Evolutionary conservation across 2,329 filamentous ascomycete genomes (phyloP).

Genomic region (Exserohilum rostratum): DNA sequence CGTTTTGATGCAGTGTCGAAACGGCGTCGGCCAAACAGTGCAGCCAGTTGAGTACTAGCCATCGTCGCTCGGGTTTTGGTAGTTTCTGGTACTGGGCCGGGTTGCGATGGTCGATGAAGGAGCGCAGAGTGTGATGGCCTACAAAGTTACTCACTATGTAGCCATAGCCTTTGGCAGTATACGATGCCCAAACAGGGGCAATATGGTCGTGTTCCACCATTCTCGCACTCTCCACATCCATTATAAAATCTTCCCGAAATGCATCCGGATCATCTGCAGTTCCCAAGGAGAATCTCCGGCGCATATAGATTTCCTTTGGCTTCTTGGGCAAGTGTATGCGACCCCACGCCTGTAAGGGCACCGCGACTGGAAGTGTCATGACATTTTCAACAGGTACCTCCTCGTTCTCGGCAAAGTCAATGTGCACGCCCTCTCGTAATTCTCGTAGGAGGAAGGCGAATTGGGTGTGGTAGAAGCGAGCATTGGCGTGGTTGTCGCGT

Average conservation of each 20-base stretch:
- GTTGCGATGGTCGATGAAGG: slow-evolving; percentile 67
- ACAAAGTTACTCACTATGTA: slow-evolving; percentile 72
- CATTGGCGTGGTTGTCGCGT: slow-evolving; percentile 68
- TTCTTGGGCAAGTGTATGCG: slow-evolving; percentile 69
- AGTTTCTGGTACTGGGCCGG: slow-evolving; percentile 68
- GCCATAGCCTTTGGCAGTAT: slow-evolving; percentile 66
- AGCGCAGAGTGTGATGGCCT: slow-evolving; percentile 69
- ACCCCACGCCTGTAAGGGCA: slow-evolving; percentile 57
- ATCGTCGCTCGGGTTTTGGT: slow-evolving; percentile 64
- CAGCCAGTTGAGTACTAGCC: slow-evolving; percentile 73
- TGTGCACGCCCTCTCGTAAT: slow-evolving; percentile 65
- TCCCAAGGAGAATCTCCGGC: slow-evolving; percentile 63
- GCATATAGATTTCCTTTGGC: slow-evolving; percentile 63
- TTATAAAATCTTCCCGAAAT: slow-evolving; percentile 60
- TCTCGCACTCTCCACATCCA: slow-evolving; percentile 65
- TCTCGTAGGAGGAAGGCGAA: slow-evolving; percentile 72
- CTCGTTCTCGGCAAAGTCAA: slow-evolving; percentile 70
- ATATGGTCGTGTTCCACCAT: slow-evolving; percentile 71
- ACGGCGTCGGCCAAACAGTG: slow-evolving; percentile 74
- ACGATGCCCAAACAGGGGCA: slow-evolving; percentile 73
- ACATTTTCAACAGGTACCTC: slow-evolving; percentile 72
- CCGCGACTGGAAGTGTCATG: slow-evolving; percentile 62
- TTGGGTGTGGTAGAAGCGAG: slow-evolving; percentile 72
- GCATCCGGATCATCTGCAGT: slow-evolving; percentile 36
- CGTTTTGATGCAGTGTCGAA: slow-evolving; percentile 69